A percentile compares a stretch with the other conserved stretches of the same genome.
Evolutionary conservation across 1,139 yeast species (phyloP).

Genomic region (Casaregolazyma suthepensis): DNA sequence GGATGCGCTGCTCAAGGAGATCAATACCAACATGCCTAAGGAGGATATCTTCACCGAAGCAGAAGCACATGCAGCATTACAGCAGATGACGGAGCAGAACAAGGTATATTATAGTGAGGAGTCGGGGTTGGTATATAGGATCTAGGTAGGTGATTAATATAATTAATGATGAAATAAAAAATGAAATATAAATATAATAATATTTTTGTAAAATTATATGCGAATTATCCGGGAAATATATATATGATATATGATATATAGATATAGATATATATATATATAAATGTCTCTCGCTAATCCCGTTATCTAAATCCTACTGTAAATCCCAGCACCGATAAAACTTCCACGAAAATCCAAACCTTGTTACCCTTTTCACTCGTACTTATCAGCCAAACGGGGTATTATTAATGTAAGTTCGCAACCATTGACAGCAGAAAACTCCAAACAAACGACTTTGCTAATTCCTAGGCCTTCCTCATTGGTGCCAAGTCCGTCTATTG

Average conservation of each 20-base stretch:
- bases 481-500: constrained; percentile 49
- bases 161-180: too few relatives aligned
- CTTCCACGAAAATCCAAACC: neutral
- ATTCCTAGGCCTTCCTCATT: constrained; percentile 16
- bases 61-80: constrained; percentile 35
- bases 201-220: neutral
- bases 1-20: constrained; percentile 25
- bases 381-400: neutral
- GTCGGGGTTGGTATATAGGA: constrained; percentile 19
- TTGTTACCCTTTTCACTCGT: neutral
- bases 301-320: neutral
- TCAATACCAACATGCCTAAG: constrained; percentile 31
- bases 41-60: constrained; percentile 33
- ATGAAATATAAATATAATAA: neutral
- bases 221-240: too few relatives aligned
- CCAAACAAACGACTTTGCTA: neutral
- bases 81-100: constrained; percentile 32
- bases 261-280: too few relatives aligned
- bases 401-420: neutral
- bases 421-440: neutral
- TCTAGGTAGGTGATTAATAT: constrained; percentile 12
- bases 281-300: neutral
- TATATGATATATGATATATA: too few relatives aligned
- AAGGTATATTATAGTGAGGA: constrained; percentile 31
- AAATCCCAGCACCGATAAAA: neutral